These are phyloP conservation scores for Cystobasidium sp. DNA, from an alignment of 1,284 basidiomycete genomes.

Conservation along the genomic window DNA sequence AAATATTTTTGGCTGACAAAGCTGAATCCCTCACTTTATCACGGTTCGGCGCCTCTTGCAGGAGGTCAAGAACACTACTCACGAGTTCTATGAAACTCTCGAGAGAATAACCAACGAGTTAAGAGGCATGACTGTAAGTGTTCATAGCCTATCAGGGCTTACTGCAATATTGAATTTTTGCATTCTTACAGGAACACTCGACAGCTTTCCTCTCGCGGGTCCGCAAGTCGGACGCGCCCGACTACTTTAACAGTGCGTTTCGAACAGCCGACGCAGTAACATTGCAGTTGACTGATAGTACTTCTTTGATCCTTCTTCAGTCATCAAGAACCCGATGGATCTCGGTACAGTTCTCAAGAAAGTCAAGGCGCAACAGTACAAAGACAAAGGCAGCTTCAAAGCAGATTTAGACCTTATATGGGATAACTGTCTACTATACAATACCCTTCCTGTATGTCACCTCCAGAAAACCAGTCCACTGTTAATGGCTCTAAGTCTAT, in stretches of 20 bases:
- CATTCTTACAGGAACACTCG: slow-evolving; percentile 63
- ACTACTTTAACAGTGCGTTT: slow-evolving; percentile 78
- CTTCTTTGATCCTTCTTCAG: slow-evolving; percentile 59
- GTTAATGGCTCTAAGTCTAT: not conserved
- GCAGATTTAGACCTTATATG: slow-evolving; percentile 95
- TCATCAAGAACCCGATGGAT: slow-evolving; percentile 92
- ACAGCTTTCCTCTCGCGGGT: slow-evolving; percentile 83
- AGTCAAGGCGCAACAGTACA: slow-evolving; percentile 86
- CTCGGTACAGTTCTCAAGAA: slow-evolving; percentile 88
- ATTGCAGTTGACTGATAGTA: slow-evolving; percentile 7
- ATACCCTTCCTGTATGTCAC: slow-evolving; percentile 76
- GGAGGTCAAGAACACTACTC: slow-evolving; percentile 73
- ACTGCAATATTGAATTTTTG: slow-evolving; percentile 32
- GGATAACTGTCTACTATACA: slow-evolving; percentile 93
- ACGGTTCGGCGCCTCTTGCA: slow-evolving; percentile 15
- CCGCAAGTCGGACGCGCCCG: slow-evolving; percentile 79
- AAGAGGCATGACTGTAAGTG: slow-evolving; percentile 58
- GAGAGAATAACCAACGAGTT: slow-evolving; percentile 84
- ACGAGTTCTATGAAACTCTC: slow-evolving; percentile 87
- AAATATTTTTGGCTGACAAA: not conserved
- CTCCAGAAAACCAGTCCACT: not conserved
- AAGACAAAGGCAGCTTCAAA: slow-evolving; percentile 89
- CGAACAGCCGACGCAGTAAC: not conserved
- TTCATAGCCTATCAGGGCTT: slow-evolving; percentile 60
- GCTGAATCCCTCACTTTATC: not conserved